Evolutionary conservation across 345 rosid species (phyloP), one percentile per base, ranked within the genome.

Genomic region (Lenwebbia sp.): DNA sequence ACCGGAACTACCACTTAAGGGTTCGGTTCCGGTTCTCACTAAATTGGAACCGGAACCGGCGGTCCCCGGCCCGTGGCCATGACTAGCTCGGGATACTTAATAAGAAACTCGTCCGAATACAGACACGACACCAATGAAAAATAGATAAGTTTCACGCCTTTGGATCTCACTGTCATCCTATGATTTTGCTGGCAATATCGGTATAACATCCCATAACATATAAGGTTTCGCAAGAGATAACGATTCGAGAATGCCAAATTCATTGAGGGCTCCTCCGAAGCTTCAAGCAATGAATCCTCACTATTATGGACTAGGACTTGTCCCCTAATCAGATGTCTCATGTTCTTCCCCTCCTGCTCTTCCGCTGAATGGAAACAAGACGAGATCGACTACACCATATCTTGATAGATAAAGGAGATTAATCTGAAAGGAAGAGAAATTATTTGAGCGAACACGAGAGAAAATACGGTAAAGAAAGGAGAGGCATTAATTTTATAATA

Each of bases 41-140:
- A n/a, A n/a, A n/a, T n/a, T n/a, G n/a, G n/a, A n/a, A n/a, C n/a
- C n/a, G n/a, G n/a, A n/a, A n/a, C n/a, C n/a, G n/a, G n/a, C n/a
- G n/a, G n/a, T n/a, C n/a, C n/a, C n/a, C n/a, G n/a, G n/a, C n/a
- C n/a, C n/a, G n/a, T n/a, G n/a, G n/a, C n/a, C n/a, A n/a, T n/a
- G n/a, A n/a, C n/a, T n/a, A n/a, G 30, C 62, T 58, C 13, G 65
- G 8, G 7, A 58, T n/a, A 58, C 37, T 58, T n/a, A 26, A 57
- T 6, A 26, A 2, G 70, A n/a, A 13, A 13, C 33, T n/a, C 3
- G 37, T 13, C 0, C 0, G 14, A 13, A 15, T 17, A 58, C 7
- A 58, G 2, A 13, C 4, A 13, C 19, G 1, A 58, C 28, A 58
- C 14, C 65, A 13, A 58, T 58, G 8, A 49, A 49, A 49, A 57